phyloP scores from a whole-genome alignment of 495 filamentous ascomycete genomes.

The Lasiosphaeria miniovina region DNA sequence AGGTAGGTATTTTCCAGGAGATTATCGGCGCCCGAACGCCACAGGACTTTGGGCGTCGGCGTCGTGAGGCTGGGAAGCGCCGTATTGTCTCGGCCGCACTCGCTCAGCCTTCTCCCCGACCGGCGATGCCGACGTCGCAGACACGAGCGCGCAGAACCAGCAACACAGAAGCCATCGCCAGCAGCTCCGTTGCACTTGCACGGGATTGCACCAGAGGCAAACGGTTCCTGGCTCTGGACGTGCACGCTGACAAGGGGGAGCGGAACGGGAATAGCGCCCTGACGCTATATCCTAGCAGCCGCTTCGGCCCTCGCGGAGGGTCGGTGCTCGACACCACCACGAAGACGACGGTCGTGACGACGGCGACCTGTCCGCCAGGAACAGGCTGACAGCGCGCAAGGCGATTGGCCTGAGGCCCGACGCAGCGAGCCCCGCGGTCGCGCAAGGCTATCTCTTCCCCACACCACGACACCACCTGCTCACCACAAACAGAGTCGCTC shows the following conservation, averaged over 20 bases:
- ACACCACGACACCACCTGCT: conserved; percentile 10
- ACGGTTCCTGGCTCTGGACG: background rate
- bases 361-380: background rate
- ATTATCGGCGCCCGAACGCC: background rate
- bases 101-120: background rate
- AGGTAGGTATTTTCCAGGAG: no score
- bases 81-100: background rate
- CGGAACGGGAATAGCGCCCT: conserved; percentile 21
- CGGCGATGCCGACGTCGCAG: background rate
- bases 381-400: background rate
- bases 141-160: background rate
- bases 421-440: background rate
- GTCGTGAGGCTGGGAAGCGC: background rate
- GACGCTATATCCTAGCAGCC: background rate
- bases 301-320: background rate
- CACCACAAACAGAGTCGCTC: background rate
- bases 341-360: no score
- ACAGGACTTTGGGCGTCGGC: background rate
- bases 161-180: background rate
- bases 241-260: conserved; percentile 20
- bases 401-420: conserved; percentile 4
- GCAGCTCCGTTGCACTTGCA: background rate
- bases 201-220: background rate
- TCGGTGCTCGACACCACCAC: background rate
- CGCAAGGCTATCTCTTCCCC: conserved; percentile 27